phyloP scores from a whole-genome alignment of 2,329 filamentous ascomycete species.

The Biscogniauxia mediterranea region DNA sequence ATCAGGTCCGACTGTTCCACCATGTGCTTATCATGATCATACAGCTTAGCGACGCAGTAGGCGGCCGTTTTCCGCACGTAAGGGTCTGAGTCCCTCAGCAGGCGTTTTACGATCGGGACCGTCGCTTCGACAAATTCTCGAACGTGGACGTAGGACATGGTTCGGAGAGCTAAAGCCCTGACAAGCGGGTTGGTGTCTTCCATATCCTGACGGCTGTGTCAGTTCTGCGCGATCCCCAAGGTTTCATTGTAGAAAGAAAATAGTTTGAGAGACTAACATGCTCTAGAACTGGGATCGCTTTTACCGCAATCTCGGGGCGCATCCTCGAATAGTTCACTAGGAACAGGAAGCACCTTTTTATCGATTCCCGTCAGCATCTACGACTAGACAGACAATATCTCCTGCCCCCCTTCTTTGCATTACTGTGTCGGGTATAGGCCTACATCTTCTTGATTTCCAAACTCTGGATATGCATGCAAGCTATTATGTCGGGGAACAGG shows the following conservation, averaged over 20 bases:
- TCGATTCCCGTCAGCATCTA: slow-evolving; percentile 12
- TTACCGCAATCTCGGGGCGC: slow-evolving; percentile 90
- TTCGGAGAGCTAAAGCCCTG: slow-evolving; percentile 85
- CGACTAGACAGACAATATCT: background rate
- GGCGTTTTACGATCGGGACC: slow-evolving; percentile 75
- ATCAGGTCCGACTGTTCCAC: slow-evolving; percentile 92
- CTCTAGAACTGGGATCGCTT: slow-evolving; percentile 84
- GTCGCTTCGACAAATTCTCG: slow-evolving; percentile 93
- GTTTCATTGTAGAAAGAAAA: background rate
- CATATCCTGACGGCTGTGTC: slow-evolving; percentile 66
- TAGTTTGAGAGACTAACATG: slow-evolving; percentile 51
- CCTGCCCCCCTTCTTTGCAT: background rate
- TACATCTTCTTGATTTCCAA: slow-evolving; percentile 99
- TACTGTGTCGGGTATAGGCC: slow-evolving; percentile 28
- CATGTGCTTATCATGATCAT: slow-evolving; percentile 89
- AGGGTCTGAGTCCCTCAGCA: slow-evolving; percentile 83
- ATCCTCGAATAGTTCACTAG: slow-evolving; percentile 95
- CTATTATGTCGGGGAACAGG: slow-evolving; percentile 91
- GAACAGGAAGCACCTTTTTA: slow-evolving; percentile 87
- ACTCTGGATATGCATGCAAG: slow-evolving; percentile 90
- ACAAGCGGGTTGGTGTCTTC: slow-evolving; percentile 90
- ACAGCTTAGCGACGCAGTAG: slow-evolving; percentile 94
- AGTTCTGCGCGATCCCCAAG: slow-evolving; percentile 5
- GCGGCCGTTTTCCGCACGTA: slow-evolving; percentile 98
- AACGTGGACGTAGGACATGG: slow-evolving; percentile 97